A percentile compares a stretch with the other conserved stretches of the same genome.
Evolutionary conservation across 1,284 basidiomycete genomes (phyloP).

Genomic region (Ceratobasidium theobromae): DNA sequence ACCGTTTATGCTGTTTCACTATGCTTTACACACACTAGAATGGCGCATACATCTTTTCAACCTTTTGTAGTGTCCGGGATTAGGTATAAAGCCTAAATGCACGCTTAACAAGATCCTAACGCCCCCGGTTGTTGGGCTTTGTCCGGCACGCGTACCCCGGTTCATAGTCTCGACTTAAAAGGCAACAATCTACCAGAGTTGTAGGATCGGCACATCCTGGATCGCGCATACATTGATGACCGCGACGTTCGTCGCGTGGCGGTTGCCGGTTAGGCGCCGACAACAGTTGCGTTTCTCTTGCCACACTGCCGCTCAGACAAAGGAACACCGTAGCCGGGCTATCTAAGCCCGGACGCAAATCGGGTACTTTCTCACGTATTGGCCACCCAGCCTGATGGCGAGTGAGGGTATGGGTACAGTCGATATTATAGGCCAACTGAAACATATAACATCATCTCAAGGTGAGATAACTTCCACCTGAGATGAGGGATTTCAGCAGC

Average conservation of each 20-base stretch:
- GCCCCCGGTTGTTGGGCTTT: no score
- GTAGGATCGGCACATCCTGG: not conserved
- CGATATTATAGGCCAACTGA: no score
- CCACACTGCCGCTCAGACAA: conserved; percentile 14
- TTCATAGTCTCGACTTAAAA: not conserved
- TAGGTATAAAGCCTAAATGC: no score
- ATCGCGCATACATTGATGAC: conserved; percentile 1
- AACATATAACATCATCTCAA: not conserved
- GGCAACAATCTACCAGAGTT: not conserved
- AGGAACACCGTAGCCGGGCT: no score
- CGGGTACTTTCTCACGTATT: no score
- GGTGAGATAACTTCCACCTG: not conserved
- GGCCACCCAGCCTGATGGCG: no score
- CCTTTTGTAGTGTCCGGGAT: not conserved
- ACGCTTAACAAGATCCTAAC: no score
- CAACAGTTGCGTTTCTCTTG: not conserved
- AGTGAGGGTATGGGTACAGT: no score
- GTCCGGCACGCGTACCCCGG: not conserved
- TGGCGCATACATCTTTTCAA: not conserved
- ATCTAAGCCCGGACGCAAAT: no score
- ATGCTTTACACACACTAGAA: not conserved
- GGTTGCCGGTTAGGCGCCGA: not conserved
- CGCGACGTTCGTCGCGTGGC: not conserved
- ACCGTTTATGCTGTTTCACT: not conserved
- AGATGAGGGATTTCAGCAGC: not conserved